Base-by-base conservation (phyloP, 805 yeast genomes). In the Teunomyces atbi region DNA sequence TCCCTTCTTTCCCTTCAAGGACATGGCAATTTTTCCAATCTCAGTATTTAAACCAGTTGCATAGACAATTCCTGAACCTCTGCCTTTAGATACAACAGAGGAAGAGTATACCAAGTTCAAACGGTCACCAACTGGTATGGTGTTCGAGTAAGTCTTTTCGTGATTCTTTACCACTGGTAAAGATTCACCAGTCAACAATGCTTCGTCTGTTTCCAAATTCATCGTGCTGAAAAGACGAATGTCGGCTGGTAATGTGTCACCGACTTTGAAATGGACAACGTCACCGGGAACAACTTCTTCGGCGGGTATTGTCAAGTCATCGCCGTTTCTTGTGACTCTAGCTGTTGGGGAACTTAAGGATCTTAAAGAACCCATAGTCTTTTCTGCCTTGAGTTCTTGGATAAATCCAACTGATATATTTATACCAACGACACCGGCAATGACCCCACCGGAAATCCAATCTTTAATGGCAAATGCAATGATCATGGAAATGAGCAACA, bases 401-500 rank as follows among this genome's bases (percentile, higher is more conserved):
- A 77, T 64, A 45, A 82, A 77, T 3, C 94, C 94, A 47, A 86
- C 83, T 23, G 66, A 64, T 30, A 86, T 80, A 58, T 86, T 86
- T 46, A 86, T 71, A 27, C 62, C 60, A 26, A 86, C 79, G 19
- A 86, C 91, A 40, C 78, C 83, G 1, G 79, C 82, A 59, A 86
- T 83, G 28, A 86, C 92, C 45, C 92, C 94, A 41, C 90, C 94
- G 6, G 89, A 82, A 52, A 86, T 86, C 85, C 88, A 86, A 61
- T 86, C 92, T 47, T 74, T 72, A 52, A 86, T 83, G 16, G 85
- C 90, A 41, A 85, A 73, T 4, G 91, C 83, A 43, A 86, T 83
- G 16, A 81, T 62, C 86, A 83, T 79, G 13, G 89, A 80, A 30
- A 84, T 83, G 44, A 85, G 65, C 52, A 85, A 71, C 6, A 86